Conservation (phyloP, 164 flowering plant species). For the Cinnamomum micranthum region DNA sequence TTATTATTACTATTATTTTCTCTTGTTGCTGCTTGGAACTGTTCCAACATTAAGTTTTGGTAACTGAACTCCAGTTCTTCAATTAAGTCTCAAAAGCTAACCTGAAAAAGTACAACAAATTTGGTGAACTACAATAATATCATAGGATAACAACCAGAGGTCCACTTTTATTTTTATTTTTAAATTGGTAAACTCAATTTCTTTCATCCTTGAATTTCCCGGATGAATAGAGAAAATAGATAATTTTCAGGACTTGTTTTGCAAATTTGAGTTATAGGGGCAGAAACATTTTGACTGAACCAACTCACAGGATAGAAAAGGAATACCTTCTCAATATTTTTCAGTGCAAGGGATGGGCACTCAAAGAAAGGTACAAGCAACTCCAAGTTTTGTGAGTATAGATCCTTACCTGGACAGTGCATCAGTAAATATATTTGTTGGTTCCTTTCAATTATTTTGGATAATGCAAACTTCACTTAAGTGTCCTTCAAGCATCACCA, state of each 20-base stretch:
- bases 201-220: neutral
- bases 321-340: constrained; percentile 68
- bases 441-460: neutral
- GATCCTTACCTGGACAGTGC: constrained; percentile 53
- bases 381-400: constrained; percentile 78
- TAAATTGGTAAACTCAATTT: neutral
- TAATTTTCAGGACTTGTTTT: neutral
- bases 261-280: neutral
- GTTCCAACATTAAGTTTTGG: too few species aligned
- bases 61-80: too few species aligned
- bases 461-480: neutral
- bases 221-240: neutral
- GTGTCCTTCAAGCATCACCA: neutral
- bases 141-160: neutral
- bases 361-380: constrained; percentile 92
- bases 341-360: constrained; percentile 56
- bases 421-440: neutral
- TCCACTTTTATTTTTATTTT: neutral
- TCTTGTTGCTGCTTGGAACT: too few species aligned
- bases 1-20: too few species aligned
- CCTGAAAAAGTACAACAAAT: too few species aligned
- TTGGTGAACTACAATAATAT: too few species aligned
- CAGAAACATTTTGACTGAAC: neutral
- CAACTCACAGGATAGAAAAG: neutral
- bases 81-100: too few species aligned